Evolutionary conservation across 257 asterid species (phyloP).

Genomic region (Lycium barbarum): DNA sequence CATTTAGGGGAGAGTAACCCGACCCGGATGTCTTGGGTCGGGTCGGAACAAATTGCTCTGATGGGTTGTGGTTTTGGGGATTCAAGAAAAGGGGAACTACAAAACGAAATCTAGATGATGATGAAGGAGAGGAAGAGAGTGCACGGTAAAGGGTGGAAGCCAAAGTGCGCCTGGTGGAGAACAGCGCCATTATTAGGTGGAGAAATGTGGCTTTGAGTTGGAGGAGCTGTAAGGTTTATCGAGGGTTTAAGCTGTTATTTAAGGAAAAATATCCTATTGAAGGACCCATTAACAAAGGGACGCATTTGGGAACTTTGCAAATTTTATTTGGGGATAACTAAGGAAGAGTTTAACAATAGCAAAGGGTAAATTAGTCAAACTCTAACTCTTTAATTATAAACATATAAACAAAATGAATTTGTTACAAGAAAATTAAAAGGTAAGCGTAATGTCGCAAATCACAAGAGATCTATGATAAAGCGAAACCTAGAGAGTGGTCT

Average conservation of each 20-base stretch:
- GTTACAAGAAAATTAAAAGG: too few relatives aligned
- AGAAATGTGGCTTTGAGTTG: not conserved
- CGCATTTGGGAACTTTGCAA: not conserved
- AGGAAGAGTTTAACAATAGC: too few relatives aligned
- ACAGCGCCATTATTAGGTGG: slow-evolving; percentile 42
- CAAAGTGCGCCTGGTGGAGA: slow-evolving; percentile 71
- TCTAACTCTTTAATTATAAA: too few relatives aligned
- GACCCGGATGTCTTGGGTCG: slow-evolving; percentile 69
- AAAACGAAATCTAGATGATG: slow-evolving; percentile 51
- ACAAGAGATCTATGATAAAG: too few relatives aligned
- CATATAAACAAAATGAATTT: too few relatives aligned
- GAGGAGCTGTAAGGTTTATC: not conserved
- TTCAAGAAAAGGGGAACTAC: slow-evolving; percentile 49
- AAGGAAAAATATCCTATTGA: not conserved
- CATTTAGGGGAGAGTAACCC: slow-evolving; percentile 87
- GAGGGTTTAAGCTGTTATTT: not conserved
- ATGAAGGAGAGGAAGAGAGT: slow-evolving; percentile 43
- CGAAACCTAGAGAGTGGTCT: too few relatives aligned
- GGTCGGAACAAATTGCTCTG: slow-evolving; percentile 41
- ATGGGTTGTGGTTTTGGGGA: slow-evolving; percentile 9
- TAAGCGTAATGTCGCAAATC: too few relatives aligned
- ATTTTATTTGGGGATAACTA: too few relatives aligned
- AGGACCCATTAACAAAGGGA: not conserved
- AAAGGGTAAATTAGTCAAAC: too few relatives aligned
- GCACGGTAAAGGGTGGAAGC: slow-evolving; percentile 55